phyloP scores from a whole-genome alignment of 345 rosid genomes.

The Rhizophora mangle region DNA sequence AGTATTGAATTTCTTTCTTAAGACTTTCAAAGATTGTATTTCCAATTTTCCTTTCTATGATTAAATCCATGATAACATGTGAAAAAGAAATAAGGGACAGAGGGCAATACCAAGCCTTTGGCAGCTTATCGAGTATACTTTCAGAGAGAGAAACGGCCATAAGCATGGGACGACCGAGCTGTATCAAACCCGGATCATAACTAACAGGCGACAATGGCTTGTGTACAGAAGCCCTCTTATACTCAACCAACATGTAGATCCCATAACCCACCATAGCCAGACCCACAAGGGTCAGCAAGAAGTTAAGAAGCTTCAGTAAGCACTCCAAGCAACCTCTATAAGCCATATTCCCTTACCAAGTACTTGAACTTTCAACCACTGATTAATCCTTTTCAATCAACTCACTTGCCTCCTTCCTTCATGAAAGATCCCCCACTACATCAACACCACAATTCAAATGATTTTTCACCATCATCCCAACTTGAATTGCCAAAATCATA shows the following conservation, averaged over 20 bases:
- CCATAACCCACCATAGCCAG: constrained; percentile 93
- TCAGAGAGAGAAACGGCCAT: constrained; percentile 57
- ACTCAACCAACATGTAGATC: constrained; percentile 85
- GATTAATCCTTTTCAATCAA: constrained; percentile 3
- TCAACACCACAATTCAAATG: not conserved
- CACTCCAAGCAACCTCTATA: constrained; percentile 82
- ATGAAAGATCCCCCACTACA: constrained; percentile 4
- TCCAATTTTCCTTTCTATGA: too few species aligned
- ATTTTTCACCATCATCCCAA: not conserved
- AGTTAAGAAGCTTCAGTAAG: constrained; percentile 75
- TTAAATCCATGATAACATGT: not conserved
- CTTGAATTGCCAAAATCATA: too few species aligned
- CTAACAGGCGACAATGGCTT: constrained; percentile 24
- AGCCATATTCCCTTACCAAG: constrained; percentile 47
- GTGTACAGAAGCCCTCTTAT: constrained; percentile 40
- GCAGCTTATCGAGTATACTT: constrained; percentile 54
- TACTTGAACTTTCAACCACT: not conserved
- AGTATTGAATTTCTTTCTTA: not conserved
- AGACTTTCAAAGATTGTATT: not conserved
- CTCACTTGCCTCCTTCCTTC: constrained; percentile 10
- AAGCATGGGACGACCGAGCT: constrained; percentile 85
- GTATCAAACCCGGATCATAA: constrained; percentile 34
- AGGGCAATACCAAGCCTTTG: constrained; percentile 75
- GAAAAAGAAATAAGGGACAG: not conserved
- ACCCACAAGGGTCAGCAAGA: constrained; percentile 70